Conservation (phyloP, 2,329 filamentous ascomycete genomes). For the Aschersonia sp. region DNA sequence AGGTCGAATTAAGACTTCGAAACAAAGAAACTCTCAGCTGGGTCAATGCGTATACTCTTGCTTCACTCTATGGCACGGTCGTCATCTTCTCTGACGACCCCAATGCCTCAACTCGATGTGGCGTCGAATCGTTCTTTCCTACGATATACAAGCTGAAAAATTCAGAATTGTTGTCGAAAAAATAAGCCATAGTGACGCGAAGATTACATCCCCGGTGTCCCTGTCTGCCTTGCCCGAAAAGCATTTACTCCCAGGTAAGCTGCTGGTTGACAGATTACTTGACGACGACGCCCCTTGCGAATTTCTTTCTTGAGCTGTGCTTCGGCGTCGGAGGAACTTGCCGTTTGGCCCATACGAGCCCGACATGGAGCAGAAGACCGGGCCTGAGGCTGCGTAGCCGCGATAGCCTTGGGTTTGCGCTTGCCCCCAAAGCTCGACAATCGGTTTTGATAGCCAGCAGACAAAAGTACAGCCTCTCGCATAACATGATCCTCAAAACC, state of each 20-base stretch:
- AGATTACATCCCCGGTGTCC: no score
- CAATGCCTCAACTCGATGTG: no score
- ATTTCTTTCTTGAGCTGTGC: constrained; percentile 1
- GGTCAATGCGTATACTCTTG: no score
- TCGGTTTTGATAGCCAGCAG: constrained; percentile 10
- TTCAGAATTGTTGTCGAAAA: not conserved
- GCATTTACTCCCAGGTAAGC: constrained; percentile 14
- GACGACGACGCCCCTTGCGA: constrained; percentile 3
- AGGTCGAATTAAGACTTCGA: no score
- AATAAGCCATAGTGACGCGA: not conserved
- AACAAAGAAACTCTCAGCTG: no score
- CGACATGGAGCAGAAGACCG: not conserved
- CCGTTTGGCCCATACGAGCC: no score
- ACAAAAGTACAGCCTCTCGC: constrained; percentile 13
- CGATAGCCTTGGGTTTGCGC: not conserved
- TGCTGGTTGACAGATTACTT: constrained; percentile 2
- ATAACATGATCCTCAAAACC: constrained; percentile 13
- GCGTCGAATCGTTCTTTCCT: no score
- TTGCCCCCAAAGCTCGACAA: constrained; percentile 7
- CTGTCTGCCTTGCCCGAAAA: constrained; percentile 7
- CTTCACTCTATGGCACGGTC: no score
- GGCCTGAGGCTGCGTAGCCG: not conserved
- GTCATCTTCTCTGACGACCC: no score
- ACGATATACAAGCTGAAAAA: no score
- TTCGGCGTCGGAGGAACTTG: not conserved